phyloP scores from a whole-genome alignment of 2,329 filamentous ascomycete genomes.

The Rutstroemia sp. region DNA sequence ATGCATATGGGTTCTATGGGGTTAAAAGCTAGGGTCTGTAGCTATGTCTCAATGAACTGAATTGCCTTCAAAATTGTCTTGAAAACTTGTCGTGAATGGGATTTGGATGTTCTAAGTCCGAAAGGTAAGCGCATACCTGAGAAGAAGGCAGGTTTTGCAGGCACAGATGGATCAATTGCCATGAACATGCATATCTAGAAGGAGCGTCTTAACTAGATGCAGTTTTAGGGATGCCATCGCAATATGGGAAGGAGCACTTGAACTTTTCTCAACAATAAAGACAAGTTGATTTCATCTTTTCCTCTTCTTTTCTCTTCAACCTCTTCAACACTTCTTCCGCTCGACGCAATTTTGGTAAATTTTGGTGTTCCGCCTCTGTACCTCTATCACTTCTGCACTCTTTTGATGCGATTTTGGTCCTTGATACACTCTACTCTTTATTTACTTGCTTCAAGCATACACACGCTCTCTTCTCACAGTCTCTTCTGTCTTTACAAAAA shows the following conservation, averaged over 20 bases:
- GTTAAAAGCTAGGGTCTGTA: constrained; percentile 23
- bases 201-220: neutral
- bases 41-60: constrained; percentile 25
- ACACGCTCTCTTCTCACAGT: constrained; percentile 1
- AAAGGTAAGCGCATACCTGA: neutral
- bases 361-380: constrained; percentile 7
- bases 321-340: constrained; percentile 5
- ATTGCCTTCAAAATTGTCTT: constrained; percentile 3
- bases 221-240: neutral
- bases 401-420: constrained; percentile 11
- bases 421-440: constrained; percentile 8
- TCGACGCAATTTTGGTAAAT: constrained; percentile 11
- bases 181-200: neutral
- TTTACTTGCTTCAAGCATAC: constrained; percentile 9
- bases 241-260: constrained; percentile 6
- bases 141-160: neutral
- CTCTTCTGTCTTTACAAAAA: constrained; percentile 1
- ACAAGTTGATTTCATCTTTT: neutral
- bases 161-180: neutral
- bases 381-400: constrained; percentile 8
- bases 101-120: neutral
- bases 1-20: constrained; percentile 20
- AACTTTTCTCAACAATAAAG: neutral
- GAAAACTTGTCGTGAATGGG: neutral
- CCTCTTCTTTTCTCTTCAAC: neutral